Percentiles rank a stretch among this genome's conserved stretches.
phyloP scores from a whole-genome alignment of 2,329 filamentous ascomycete species.

The Aureobasidium musti region DNA sequence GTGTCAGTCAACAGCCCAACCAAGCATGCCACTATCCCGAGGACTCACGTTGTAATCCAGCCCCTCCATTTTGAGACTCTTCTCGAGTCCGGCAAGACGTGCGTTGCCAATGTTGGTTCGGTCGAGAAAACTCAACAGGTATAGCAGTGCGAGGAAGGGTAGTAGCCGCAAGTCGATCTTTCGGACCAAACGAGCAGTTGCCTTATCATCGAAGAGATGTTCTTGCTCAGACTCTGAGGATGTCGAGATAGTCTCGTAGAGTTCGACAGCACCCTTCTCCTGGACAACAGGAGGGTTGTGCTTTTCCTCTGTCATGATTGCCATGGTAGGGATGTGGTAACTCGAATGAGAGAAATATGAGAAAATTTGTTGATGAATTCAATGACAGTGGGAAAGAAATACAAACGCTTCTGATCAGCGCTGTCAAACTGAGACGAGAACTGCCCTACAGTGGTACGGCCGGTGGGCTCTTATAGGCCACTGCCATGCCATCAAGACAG shows the following conservation, averaged over 20 bases:
- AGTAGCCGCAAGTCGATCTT: conserved; percentile 58
- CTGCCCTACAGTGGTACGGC: conserved; percentile 12
- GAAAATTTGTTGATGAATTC: background rate
- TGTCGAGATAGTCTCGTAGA: conserved; percentile 28
- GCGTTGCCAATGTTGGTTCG: conserved; percentile 56
- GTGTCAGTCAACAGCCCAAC: background rate
- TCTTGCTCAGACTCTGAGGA: conserved; percentile 10
- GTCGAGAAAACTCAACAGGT: conserved; percentile 59
- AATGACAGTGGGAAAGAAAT: background rate
- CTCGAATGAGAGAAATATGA: background rate
- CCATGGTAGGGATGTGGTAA: background rate
- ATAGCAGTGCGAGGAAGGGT: conserved; percentile 58
- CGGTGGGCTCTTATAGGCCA: conserved; percentile 16
- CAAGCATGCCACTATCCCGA: background rate
- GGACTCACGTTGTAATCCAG: conserved; percentile 63
- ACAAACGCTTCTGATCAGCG: conserved; percentile 16
- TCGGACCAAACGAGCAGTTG: conserved; percentile 44
- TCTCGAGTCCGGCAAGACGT: conserved; percentile 57
- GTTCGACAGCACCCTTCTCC: conserved; percentile 28
- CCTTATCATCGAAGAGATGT: conserved; percentile 29
- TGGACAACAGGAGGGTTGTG: conserved; percentile 8
- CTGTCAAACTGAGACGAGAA: conserved; percentile 20
- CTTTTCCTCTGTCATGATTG: conserved; percentile 21
- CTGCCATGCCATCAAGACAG: background rate
- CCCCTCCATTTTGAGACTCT: conserved; percentile 63